Percentiles rank a stretch among this genome's conserved stretches.
phyloP scores from a whole-genome alignment of 805 yeast species.

The Saturnispora sanitii region DNA sequence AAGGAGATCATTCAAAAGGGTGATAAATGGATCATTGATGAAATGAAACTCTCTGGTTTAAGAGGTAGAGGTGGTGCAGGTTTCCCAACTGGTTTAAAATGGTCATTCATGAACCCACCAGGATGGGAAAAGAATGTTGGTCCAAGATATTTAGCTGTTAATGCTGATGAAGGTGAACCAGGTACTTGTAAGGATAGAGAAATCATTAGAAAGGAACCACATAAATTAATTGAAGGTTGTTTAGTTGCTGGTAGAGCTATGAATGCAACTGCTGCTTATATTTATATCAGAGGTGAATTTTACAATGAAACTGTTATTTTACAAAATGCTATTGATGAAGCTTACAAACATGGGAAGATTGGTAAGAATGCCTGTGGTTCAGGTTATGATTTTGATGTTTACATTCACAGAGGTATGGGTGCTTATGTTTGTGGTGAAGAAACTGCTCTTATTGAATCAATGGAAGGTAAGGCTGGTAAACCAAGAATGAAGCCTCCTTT shows the following conservation, averaged over 20 bases:
- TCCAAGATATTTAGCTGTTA: constrained; percentile 82
- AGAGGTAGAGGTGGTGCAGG: constrained; percentile 95
- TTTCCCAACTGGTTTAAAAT: constrained; percentile 81
- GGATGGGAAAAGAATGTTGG: constrained; percentile 88
- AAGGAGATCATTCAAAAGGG: constrained; percentile 78
- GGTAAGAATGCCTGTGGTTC: constrained; percentile 85
- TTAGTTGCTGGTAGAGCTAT: constrained; percentile 80
- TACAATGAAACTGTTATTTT: constrained; percentile 67
- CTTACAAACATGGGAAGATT: constrained; percentile 67
- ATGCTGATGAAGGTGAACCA: constrained; percentile 93
- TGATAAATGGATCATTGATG: constrained; percentile 83
- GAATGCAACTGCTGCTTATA: constrained; percentile 91
- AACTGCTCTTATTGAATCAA: constrained; percentile 78
- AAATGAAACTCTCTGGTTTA: constrained; percentile 73
- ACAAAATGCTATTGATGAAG: constrained; percentile 80
- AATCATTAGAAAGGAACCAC: constrained; percentile 85
- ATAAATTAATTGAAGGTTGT: constrained; percentile 88
- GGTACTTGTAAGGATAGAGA: constrained; percentile 92
- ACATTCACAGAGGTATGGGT: constrained; percentile 87
- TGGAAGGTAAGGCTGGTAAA: constrained; percentile 90
- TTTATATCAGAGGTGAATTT: constrained; percentile 85
- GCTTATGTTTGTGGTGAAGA: constrained; percentile 92
- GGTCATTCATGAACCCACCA: constrained; percentile 94
- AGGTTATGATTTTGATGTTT: constrained; percentile 76
- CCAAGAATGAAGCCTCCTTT: constrained; percentile 92